phyloP scores from a whole-genome alignment of 192 early-diverging fungal genomes.

The Coemansia sp. region DNA sequence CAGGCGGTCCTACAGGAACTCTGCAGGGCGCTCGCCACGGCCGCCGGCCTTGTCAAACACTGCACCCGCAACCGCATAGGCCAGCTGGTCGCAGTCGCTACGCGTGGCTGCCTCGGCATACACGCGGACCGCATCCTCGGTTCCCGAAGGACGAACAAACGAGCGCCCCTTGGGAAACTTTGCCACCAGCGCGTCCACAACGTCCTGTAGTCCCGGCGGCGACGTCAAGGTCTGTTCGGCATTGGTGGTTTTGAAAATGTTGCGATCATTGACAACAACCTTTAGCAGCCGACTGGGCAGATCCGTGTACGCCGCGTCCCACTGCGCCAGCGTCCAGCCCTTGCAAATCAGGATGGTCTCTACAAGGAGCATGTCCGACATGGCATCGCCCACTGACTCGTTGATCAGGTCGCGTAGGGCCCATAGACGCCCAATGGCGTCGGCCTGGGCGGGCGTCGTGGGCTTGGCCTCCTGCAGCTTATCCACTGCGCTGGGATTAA shows the following conservation, averaged over 20 bases:
- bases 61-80: slow-evolving; percentile 80
- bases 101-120: slow-evolving; percentile 97
- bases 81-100: slow-evolving; percentile 81
- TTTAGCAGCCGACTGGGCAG: slow-evolving; percentile 93
- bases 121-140: slow-evolving; percentile 97
- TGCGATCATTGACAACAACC: slow-evolving; percentile 84
- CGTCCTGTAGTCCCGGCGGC: slow-evolving; percentile 82
- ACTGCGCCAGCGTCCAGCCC: slow-evolving; percentile 75
- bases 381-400: slow-evolving; percentile 97
- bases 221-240: slow-evolving; percentile 89
- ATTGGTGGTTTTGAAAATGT: slow-evolving; percentile 91
- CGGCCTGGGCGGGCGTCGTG: slow-evolving; percentile 67
- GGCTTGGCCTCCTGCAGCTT: slow-evolving; percentile 25
- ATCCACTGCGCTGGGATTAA: slow-evolving; percentile 78
- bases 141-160: slow-evolving; percentile 97
- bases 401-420: slow-evolving; percentile 93
- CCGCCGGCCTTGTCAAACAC: slow-evolving; percentile 94
- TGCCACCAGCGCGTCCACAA: slow-evolving; percentile 76
- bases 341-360: slow-evolving; percentile 85
- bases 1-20: slow-evolving; percentile 30
- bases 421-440: slow-evolving; percentile 73
- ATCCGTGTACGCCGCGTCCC: slow-evolving; percentile 93
- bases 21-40: slow-evolving; percentile 73
- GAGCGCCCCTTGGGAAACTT: slow-evolving; percentile 85
- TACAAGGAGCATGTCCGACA: slow-evolving; percentile 94